Evolutionary conservation across 768 basidiomycete genomes (phyloP).

Genomic region (Russula olivacea): DNA sequence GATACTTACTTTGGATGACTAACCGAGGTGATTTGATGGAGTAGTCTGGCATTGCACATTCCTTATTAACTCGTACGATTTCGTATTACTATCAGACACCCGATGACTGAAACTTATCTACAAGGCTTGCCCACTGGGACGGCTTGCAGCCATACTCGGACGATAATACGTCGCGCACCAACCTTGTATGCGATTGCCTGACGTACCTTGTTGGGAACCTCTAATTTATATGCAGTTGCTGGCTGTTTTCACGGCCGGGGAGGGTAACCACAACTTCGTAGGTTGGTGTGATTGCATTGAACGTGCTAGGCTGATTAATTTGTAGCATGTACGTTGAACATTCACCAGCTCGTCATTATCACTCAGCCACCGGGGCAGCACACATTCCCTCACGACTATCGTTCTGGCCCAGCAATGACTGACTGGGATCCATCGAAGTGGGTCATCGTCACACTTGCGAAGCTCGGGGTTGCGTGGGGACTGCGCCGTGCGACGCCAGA

Average conservation of each 20-base stretch:
- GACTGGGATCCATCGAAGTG: conserved; percentile 85
- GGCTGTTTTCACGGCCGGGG: conserved; percentile 64
- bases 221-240: conserved; percentile 41
- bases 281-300: conserved; percentile 26
- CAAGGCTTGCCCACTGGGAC: conserved; percentile 72
- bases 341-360: not conserved
- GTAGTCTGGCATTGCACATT: conserved; percentile 73
- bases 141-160: conserved; percentile 77
- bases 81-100: not conserved
- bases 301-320: not conserved
- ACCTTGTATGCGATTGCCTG: conserved; percentile 43
- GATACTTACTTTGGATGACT: not conserved
- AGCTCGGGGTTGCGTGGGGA: conserved; percentile 41
- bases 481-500: conserved; percentile 45
- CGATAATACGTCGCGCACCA: conserved; percentile 72
- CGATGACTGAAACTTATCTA: not conserved
- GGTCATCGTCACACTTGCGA: conserved; percentile 54
- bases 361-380: conserved; percentile 41
- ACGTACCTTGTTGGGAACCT: not conserved
- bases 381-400: conserved; percentile 73
- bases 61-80: conserved; percentile 58
- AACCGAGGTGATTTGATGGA: not conserved
- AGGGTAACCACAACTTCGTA: conserved; percentile 76
- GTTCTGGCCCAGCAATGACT: conserved; percentile 51
- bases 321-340: conserved; percentile 42